These are phyloP conservation scores for Ophiognomonia clavigignenti-juglandacearum DNA, from an alignment of 2,329 filamentous ascomycete genomes.

Conservation along the genomic window DNA sequence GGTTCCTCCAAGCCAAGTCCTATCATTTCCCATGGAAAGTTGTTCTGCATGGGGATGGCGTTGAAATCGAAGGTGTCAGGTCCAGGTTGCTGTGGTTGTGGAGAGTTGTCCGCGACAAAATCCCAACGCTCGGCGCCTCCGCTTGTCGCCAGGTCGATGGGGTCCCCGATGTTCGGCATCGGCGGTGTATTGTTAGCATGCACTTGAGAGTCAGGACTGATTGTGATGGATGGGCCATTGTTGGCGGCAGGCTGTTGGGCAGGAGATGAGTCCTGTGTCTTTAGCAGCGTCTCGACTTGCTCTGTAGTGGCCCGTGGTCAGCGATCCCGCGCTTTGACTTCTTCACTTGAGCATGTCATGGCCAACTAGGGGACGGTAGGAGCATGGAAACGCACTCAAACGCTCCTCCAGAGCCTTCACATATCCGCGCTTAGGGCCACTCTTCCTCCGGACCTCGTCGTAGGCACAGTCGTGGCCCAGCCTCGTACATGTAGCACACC, in stretches of 20 bases:
- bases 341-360: background rate
- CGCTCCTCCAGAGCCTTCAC: conserved; percentile 91
- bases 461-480: conserved; percentile 84
- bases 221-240: conserved; percentile 24
- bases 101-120: conserved; percentile 49
- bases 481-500: conserved; percentile 84
- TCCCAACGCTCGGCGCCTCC: conserved; percentile 51
- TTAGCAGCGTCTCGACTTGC: conserved; percentile 88
- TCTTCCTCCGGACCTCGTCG: conserved; percentile 90
- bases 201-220: conserved; percentile 20
- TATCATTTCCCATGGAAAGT: conserved; percentile 76
- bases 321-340: background rate
- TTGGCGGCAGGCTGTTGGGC: conserved; percentile 6
- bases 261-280: conserved; percentile 62
- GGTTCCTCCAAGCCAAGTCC: conserved; percentile 56
- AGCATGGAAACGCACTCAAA: conserved; percentile 59
- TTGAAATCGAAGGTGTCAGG: conserved; percentile 58
- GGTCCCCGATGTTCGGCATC: conserved; percentile 33
- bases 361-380: background rate
- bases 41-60: conserved; percentile 46
- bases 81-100: conserved; percentile 30
- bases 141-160: conserved; percentile 41
- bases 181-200: conserved; percentile 27
- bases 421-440: conserved; percentile 89
- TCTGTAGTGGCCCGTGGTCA: conserved; percentile 44